Base-by-base conservation (phyloP, 2,329 filamentous ascomycete genomes). In the Claviceps sp. region DNA sequence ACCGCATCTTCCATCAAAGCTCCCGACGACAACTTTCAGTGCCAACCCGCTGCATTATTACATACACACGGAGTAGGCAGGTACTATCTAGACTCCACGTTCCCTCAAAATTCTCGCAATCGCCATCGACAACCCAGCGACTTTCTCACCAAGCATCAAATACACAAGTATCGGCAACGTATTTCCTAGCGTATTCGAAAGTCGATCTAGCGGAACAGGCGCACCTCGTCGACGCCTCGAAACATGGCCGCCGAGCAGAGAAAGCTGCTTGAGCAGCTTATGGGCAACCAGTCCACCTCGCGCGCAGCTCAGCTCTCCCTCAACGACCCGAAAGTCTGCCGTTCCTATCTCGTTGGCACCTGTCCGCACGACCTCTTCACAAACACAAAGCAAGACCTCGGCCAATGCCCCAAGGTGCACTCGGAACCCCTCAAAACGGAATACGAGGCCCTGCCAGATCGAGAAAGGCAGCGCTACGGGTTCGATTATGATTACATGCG, bases 311-410 rank as follows among this genome's bases (percentile, higher is more conserved):
- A 95, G 68, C 80, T 97, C 60, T 85, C 85, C 57, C 85, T 98
- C 61, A 93, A 83, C 54, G 93, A 97, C 68, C 78, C 87, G 51
- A 96, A 95, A 71, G 87, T 95, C 61, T 98, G 93, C 74, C 87
- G 89, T 52, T 96, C 90, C 17, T 97, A 91, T 68, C 80, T 98
- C 48, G 89, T 81, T 56, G 93, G 93, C 61, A 94, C 88, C 54
- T 98, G 93, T 68, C 93, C 93, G 1, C 91, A 97, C 75, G 93
- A 98, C 66, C 88, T 98, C 64, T 98, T 98, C 78, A 98, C 91
- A 58, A 98, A 98, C 72, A 98, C 93, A 46, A 97, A 96, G 73
- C 90, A 97, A 54, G 93, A 98, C 67, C 80, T 97, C 38, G 93
- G 93, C 2, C 80, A 82, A 0, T 98, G 93, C 64, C 80, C 87